These are phyloP conservation scores for Fraxinus floribunda DNA, from an alignment of 305 asterid species.

Conservation along the genomic window DNA sequence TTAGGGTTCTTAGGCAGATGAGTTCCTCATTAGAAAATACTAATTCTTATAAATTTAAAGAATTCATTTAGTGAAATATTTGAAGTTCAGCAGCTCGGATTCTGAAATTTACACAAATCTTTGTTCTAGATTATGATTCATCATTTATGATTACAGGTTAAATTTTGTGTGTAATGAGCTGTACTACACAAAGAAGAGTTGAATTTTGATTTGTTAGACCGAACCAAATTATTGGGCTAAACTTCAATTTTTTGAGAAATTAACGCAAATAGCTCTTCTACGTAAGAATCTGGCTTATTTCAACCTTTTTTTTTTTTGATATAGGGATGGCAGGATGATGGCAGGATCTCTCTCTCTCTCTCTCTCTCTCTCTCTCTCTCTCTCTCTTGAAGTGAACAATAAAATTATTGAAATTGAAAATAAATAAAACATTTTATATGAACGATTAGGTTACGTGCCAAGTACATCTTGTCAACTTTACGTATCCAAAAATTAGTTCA, in stretches of 20 bases:
- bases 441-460: too few relatives aligned
- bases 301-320: neutral
- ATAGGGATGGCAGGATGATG: neutral
- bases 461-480: too few relatives aligned
- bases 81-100: neutral
- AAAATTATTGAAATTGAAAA: too few relatives aligned
- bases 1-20: neutral
- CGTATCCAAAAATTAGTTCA: too few relatives aligned
- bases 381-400: neutral
- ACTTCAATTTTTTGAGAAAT: neutral
- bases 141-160: neutral
- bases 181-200: neutral
- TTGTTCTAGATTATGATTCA: neutral
- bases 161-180: neutral
- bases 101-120: neutral
- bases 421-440: neutral
- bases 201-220: neutral
- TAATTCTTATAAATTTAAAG: neutral
- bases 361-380: too few relatives aligned
- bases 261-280: neutral
- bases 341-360: too few relatives aligned
- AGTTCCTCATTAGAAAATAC: neutral
- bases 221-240: neutral
- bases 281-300: neutral
- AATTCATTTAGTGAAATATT: neutral